These are phyloP conservation scores for Colletotrichum sp. DNA, from an alignment of 2,329 filamentous ascomycete species.

Conservation along the genomic window DNA sequence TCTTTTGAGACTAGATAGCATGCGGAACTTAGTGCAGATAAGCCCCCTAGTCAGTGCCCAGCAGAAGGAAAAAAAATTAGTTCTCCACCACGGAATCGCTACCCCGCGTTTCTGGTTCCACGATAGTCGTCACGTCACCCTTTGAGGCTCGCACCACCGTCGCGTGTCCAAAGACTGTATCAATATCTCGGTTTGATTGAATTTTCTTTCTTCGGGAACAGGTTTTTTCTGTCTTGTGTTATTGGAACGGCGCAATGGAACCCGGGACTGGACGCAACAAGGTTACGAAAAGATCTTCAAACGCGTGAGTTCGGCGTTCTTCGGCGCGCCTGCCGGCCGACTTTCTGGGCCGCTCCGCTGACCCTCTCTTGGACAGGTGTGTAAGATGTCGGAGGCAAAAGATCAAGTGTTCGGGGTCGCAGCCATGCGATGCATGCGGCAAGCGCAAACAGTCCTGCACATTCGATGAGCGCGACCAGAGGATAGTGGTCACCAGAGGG, in stretches of 20 bases:
- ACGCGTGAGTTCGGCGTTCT: slow-evolving; percentile 17
- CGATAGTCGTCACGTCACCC: background rate
- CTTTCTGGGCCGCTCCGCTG: background rate
- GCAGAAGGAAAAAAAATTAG: background rate
- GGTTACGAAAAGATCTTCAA: slow-evolving; percentile 22
- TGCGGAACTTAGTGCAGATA: background rate
- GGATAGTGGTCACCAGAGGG: slow-evolving; percentile 53
- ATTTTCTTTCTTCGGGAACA: background rate
- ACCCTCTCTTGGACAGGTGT: slow-evolving; percentile 33
- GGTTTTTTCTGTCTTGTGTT: background rate
- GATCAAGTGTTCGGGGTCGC: slow-evolving; percentile 49
- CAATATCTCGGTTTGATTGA: background rate
- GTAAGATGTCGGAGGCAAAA: slow-evolving; percentile 49
- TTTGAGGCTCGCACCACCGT: background rate
- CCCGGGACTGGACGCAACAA: slow-evolving; percentile 11
- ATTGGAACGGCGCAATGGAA: slow-evolving; percentile 2
- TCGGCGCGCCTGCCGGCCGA: background rate
- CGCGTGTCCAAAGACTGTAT: background rate
- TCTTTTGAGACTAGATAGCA: background rate
- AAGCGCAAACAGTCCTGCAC: slow-evolving; percentile 45
- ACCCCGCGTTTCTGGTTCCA: background rate
- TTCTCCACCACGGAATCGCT: background rate
- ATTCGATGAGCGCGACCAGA: slow-evolving; percentile 52
- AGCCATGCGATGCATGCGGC: slow-evolving; percentile 47
- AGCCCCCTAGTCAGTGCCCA: background rate